Base-by-base conservation (phyloP, 2,329 filamentous ascomycete species). In the Stachybotrys chartarum region DNA sequence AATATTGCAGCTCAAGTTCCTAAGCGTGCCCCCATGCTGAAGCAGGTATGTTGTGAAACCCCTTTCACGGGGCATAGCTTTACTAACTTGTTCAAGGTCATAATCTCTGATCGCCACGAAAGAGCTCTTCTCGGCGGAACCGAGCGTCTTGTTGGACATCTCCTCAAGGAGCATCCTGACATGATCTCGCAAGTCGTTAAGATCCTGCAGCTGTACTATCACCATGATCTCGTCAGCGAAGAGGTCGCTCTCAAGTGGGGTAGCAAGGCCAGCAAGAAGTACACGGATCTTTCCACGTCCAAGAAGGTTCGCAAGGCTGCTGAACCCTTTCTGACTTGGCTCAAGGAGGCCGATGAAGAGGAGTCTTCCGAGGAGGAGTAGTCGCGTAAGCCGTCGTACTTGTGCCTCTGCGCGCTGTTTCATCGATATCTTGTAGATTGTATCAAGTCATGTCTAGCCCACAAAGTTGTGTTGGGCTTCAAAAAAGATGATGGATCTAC, bases 231-330 rank as follows among this genome's bases (percentile, higher is more conserved):
- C 55, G 78, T 96, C 65, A 85, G 82, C 53, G 94, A 99, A 78
- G 92, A 96, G 60, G 84, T 91, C 16, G 84, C 96, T 69, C 89
- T 87, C 74, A 87, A 87, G 64, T 99, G 94, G 93, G 93, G 92
- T 61, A 82, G 83, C 69, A 96, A 94, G 81, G 91, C 93, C 57
- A 96, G 91, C 84, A 97, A 96, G 87, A 97, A 97, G 79, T 97
- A 97, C 71, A 90, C 95, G 64, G 93, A 97, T 70, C 75, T 95
- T 58, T 71, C 86, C 57, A 92, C 86, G 58, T 96, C 91, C 77
- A 93, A 91, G 81, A 96, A 95, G 82, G 91, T 97, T 60, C 91
- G 92, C 77, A 93, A 95, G 80, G 88, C 90, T 61, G 91, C 94
- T 54, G 89, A 95, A 78, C 87, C 90, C 61, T 99, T 99, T 83